Conservation (phyloP, 805 yeast genomes). For the Maudiozyma pseudohumilis region DNA sequence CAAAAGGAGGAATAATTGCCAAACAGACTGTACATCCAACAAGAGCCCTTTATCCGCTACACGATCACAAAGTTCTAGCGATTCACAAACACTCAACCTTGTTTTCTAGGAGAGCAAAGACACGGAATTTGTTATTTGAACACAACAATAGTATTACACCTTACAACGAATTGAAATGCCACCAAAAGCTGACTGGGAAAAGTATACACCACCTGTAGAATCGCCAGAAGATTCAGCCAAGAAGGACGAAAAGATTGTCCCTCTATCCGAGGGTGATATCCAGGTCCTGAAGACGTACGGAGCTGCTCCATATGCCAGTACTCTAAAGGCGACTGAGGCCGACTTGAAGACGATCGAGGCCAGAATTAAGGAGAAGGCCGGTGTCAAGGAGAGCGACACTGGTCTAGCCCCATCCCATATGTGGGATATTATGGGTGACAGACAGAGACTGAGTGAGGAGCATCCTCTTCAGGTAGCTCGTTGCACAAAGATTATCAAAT, state of each 20-base stretch:
- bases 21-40: too few relatives aligned
- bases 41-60: too few relatives aligned
- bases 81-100: too few relatives aligned
- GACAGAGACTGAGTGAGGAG: constrained; percentile 84
- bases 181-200: constrained; percentile 98
- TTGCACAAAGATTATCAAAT: constrained; percentile 91
- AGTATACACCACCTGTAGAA: constrained; percentile 81
- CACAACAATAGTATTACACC: too few relatives aligned
- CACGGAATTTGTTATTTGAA: too few relatives aligned
- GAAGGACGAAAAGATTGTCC: constrained; percentile 65
- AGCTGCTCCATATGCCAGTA: constrained; percentile 87
- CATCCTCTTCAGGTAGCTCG: constrained; percentile 97
- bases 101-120: too few relatives aligned
- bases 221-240: constrained; percentile 46
- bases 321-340: constrained; percentile 72
- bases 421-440: constrained; percentile 97
- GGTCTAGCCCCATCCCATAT: constrained; percentile 95
- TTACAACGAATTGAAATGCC: too few relatives aligned
- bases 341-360: constrained; percentile 79
- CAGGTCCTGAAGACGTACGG: constrained; percentile 96
- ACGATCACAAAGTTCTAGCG: too few relatives aligned
- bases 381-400: constrained; percentile 90
- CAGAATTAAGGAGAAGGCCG: constrained; percentile 88
- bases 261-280: constrained; percentile 92
- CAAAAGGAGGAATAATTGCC: too few relatives aligned